Conservation (phyloP, 345 rosid genomes). For the Citrus australasica region DNA sequence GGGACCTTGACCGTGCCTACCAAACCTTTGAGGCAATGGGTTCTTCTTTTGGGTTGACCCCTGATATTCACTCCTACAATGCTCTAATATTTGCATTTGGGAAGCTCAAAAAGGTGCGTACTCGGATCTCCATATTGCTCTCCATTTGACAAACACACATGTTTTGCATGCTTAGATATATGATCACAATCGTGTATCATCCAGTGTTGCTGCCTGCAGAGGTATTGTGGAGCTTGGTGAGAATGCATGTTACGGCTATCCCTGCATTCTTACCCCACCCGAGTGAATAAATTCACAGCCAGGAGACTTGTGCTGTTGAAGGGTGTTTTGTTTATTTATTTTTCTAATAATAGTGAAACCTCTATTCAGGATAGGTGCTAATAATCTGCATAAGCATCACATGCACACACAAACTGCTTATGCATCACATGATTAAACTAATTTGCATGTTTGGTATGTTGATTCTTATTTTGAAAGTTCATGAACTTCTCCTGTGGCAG, state of each 20-base stretch:
- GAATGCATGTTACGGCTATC: background rate
- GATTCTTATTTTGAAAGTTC: slow-evolving; percentile 9
- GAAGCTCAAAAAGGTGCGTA: slow-evolving; percentile 73
- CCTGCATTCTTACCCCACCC: background rate
- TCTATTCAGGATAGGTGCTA: background rate
- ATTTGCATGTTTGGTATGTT: slow-evolving; percentile 5
- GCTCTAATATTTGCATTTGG: slow-evolving; percentile 82
- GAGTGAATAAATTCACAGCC: background rate
- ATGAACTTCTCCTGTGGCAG: slow-evolving; percentile 39
- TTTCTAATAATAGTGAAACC: background rate
- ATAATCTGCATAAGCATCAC: background rate
- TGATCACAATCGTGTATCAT: no score
- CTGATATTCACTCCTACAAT: slow-evolving; percentile 84
- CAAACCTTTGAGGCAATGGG: slow-evolving; percentile 92
- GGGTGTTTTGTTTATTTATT: background rate
- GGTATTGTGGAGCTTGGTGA: background rate
- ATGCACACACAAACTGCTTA: background rate
- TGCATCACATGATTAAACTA: background rate
- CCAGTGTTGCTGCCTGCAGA: no score
- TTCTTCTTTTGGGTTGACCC: slow-evolving; percentile 69
- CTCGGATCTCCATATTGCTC: slow-evolving; percentile 10
- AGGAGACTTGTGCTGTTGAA: background rate
- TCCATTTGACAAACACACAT: background rate
- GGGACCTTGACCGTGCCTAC: slow-evolving; percentile 96
- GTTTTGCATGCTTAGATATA: background rate